Conservation (phyloP, 345 rosid genomes). For the Aquilaria sinensis region DNA sequence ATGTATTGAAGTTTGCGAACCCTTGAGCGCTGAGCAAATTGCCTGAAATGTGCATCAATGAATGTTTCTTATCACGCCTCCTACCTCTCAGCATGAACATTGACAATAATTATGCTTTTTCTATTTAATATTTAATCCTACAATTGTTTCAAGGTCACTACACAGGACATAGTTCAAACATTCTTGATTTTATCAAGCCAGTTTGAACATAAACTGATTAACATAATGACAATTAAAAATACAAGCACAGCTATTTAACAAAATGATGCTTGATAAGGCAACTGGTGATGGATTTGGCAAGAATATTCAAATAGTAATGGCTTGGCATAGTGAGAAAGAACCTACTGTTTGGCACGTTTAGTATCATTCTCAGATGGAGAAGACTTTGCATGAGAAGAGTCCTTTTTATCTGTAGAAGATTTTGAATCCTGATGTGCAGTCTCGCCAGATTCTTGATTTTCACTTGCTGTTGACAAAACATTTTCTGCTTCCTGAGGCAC, state of each 20-base stretch:
- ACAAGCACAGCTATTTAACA: no score
- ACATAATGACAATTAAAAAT: no score
- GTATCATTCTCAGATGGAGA: conserved; percentile 56
- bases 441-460: conserved; percentile 55
- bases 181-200: no score
- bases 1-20: conserved; percentile 98
- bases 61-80: conserved; percentile 12
- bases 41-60: conserved; percentile 44
- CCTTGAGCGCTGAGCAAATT: conserved; percentile 97
- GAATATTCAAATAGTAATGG: no score
- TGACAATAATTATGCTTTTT: no score
- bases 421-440: conserved; percentile 41
- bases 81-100: neutral
- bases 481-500: conserved; percentile 45
- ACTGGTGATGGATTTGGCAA: no score
- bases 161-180: no score
- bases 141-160: no score
- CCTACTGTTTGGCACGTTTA: conserved; percentile 93
- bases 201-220: no score
- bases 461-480: conserved; percentile 31
- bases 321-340: conserved; percentile 15
- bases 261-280: no score
- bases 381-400: conserved; percentile 34
- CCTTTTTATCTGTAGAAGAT: conserved; percentile 51
- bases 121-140: no score